phyloP scores from a whole-genome alignment of 164 flowering plant genomes.

The grape (Vitis vinifera) region ASM3070453v1 NC_081814.1:323001-323500 shows the following conservation, averaged over 20 bases:
- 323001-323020: neutral
- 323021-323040: neutral
- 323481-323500: slow-evolving; percentile 1
- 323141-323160: neutral
- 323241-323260: too few relatives aligned
- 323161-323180: neutral
- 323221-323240: too few relatives aligned
- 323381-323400: slow-evolving; percentile 11
- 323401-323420: slow-evolving; percentile 12
- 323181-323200: slow-evolving; percentile 14
- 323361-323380: neutral
- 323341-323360: neutral
- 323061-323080: neutral
- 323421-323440: slow-evolving; percentile 28
- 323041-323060: slow-evolving; percentile 4
- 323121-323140: slow-evolving; percentile 8
- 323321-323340: too few relatives aligned
- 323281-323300: too few relatives aligned
- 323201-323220: slow-evolving; percentile 15
- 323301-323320: too few relatives aligned
- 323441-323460: neutral
- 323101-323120: neutral
- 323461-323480: slow-evolving; percentile 1
- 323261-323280: too few relatives aligned
- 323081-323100: neutral